Evolutionary conservation across 2,329 filamentous ascomycete genomes (phyloP).

Genomic region (Calonectria fujianensis): DNA sequence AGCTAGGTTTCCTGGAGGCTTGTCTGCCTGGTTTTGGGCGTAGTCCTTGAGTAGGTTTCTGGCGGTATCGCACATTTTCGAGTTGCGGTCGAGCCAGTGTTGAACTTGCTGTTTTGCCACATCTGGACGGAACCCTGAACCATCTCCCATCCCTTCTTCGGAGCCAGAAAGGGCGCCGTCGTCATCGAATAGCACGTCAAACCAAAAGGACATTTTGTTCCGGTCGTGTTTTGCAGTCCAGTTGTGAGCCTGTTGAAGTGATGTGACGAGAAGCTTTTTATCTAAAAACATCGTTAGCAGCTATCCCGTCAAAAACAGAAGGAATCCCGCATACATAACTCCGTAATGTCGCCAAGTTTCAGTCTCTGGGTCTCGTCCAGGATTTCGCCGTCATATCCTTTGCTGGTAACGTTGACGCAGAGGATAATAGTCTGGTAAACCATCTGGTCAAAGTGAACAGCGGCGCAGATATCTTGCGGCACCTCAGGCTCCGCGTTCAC

Average conservation of each 20-base stretch:
- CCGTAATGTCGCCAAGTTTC: constrained; percentile 78
- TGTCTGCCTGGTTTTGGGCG: constrained; percentile 68
- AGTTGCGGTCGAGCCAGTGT: constrained; percentile 78
- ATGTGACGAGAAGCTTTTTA: constrained; percentile 80
- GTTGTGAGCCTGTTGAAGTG: constrained; percentile 80
- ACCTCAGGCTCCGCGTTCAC: constrained; percentile 79
- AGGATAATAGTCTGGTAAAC: constrained; percentile 80
- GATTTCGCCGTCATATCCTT: constrained; percentile 79
- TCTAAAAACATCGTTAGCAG: constrained; percentile 63
- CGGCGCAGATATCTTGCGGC: constrained; percentile 79
- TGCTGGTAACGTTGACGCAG: constrained; percentile 80
- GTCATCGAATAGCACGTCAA: constrained; percentile 78
- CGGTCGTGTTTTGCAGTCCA: constrained; percentile 82
- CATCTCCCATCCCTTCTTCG: constrained; percentile 72
- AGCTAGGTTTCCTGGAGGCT: constrained; percentile 70
- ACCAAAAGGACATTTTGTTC: constrained; percentile 83
- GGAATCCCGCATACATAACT: constrained; percentile 73
- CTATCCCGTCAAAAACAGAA: background rate
- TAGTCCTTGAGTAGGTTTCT: constrained; percentile 74
- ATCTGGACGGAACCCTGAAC: constrained; percentile 72
- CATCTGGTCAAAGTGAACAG: constrained; percentile 79
- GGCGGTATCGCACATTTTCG: constrained; percentile 74
- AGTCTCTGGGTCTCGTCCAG: constrained; percentile 74
- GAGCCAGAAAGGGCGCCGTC: constrained; percentile 67
- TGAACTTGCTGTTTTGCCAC: constrained; percentile 76